Percentiles rank a stretch among this genome's conserved stretches.
Evolutionary conservation across 192 early-diverging fungal species (phyloP).

Genomic region (Linnemannia hyalina): DNA sequence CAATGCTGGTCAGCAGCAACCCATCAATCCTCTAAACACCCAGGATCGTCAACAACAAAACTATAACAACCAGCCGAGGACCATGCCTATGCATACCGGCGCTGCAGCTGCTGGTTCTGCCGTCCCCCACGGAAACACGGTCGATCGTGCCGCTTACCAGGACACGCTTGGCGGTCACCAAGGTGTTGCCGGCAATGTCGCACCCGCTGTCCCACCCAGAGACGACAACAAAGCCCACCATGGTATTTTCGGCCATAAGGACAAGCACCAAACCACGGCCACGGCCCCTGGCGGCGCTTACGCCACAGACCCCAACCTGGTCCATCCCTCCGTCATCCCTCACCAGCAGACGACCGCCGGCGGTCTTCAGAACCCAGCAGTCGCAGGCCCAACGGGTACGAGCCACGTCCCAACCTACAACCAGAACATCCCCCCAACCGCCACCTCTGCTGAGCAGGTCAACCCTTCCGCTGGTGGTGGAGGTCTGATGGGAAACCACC

Average conservation of each 20-base stretch:
- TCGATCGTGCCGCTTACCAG: slow-evolving; percentile 32
- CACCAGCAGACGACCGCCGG: not conserved
- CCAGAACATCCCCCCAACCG: slow-evolving; percentile 22
- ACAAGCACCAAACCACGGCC: not conserved
- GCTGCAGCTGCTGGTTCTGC: slow-evolving; percentile 18
- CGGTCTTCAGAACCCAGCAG: slow-evolving; percentile 1
- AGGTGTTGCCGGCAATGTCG: not conserved
- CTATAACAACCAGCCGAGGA: not conserved
- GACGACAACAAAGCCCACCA: not conserved
- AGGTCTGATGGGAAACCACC: not conserved
- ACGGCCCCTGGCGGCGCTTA: not conserved
- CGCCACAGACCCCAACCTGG: not conserved
- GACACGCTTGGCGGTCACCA: not conserved
- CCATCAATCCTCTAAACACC: not conserved
- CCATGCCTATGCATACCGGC: slow-evolving; percentile 25
- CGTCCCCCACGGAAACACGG: slow-evolving; percentile 17
- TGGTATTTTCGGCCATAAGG: not conserved
- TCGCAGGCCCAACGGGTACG: slow-evolving; percentile 34
- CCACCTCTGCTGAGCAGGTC: slow-evolving; percentile 9
- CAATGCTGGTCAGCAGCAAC: not conserved
- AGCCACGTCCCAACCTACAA: slow-evolving; percentile 21
- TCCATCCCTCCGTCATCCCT: slow-evolving; percentile 4
- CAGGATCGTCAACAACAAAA: not conserved
- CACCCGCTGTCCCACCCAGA: not conserved
- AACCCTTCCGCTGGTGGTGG: not conserved